phyloP scores from a whole-genome alignment of 208 protist genomes.

The Acanthamoeba sp. region DNA sequence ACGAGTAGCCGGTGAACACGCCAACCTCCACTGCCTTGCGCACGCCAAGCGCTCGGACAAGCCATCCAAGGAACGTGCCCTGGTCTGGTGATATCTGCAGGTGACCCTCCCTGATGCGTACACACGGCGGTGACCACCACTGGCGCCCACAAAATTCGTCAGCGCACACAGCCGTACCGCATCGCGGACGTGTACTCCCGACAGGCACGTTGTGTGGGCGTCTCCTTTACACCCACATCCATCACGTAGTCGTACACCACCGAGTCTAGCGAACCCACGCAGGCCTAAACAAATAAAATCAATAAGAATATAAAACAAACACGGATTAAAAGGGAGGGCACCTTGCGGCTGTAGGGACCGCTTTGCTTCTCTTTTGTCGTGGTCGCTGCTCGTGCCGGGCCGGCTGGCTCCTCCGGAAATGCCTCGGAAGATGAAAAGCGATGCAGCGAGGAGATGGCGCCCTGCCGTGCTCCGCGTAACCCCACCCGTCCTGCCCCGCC shows the following conservation, averaged over 20 bases:
- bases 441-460: too few species aligned
- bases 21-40: slow-evolving; percentile 84
- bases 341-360: too few species aligned
- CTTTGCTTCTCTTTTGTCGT: too few species aligned
- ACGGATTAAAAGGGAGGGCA: background rate
- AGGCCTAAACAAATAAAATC: background rate
- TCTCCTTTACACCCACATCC: background rate
- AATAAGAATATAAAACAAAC: background rate
- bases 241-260: background rate
- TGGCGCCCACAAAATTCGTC: too few species aligned
- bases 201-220: background rate
- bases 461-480: too few species aligned
- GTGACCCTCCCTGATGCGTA: background rate
- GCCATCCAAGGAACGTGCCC: background rate
- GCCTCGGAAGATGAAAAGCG: too few species aligned
- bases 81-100: slow-evolving; percentile 48
- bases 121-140: too few species aligned
- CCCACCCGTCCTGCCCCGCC: background rate
- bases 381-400: too few species aligned
- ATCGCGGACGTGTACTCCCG: background rate
- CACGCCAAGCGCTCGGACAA: slow-evolving; percentile 1
- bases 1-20: slow-evolving; percentile 87
- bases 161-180: too few species aligned
- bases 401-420: too few species aligned
- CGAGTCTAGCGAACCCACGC: background rate